Evolutionary conservation across 768 basidiomycete species (phyloP), one percentile per base, ranked within the genome.

Genomic region (Dictyophora rubrovolvata): DNA sequence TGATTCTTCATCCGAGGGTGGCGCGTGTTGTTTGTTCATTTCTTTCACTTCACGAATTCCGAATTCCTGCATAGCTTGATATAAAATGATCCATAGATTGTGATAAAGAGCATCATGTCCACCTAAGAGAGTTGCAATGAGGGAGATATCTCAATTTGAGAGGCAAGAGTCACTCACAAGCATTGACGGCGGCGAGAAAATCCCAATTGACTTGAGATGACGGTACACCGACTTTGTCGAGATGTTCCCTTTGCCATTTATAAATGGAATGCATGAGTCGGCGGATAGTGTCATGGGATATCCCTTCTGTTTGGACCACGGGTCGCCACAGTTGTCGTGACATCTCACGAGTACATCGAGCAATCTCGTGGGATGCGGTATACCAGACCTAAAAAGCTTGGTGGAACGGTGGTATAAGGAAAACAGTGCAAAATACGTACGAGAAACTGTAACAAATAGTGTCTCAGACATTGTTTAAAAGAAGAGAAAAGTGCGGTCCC

Each of bases 41-140:
- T 79, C 74, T 67, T 86, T 86, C 61, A 82, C 70, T 65, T 93
- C 91, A 61, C 82, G 82, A 59, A 95, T 76, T 11, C 91, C 91
- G 66, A 81, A 92, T 59, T 94, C 91, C 60, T 90, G 86, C 62
- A 95, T 71, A 1, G 92, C 91, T 62, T 78, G 83, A 70, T 88
- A 87, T 4, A 93, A 71, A 47, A 85, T 81, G 61, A 93, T 84
- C 91, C 90, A 95, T 82, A 94, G 86, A 65, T 87, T 82, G 72
- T 96, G 93, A 68, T 89, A 94, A 28, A 87, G 90, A 28, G 89
- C 88, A 67, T 93, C 89, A 66, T 87, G 89, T 18, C 87, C 86
- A 64, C 87, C 87, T 74, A 57, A 53, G 75, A 75, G 34, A 78
- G 3, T 17, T 18, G 9, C 77, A 48, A 76, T 61, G n/a, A n/a